Conservation (phyloP, 1,284 basidiomycete genomes). For the Neolentinus lepideus region DNA sequence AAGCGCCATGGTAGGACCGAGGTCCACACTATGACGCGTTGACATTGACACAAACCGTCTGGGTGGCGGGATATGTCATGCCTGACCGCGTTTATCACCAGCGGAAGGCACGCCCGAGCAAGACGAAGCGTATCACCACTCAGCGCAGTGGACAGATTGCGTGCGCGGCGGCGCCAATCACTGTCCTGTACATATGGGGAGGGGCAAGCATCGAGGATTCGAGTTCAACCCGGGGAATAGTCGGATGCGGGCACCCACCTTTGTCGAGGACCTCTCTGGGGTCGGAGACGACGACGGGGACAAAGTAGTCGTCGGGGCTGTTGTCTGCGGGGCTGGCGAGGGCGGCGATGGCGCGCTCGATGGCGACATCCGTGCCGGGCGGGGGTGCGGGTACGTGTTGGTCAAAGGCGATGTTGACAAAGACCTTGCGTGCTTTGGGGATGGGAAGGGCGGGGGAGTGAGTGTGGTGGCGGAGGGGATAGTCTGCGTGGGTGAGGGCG, state of each 20-base stretch:
- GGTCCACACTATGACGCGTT: too few relatives aligned
- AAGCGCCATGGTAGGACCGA: too few relatives aligned
- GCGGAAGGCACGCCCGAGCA: too few relatives aligned
- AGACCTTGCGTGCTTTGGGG: slow-evolving; percentile 50
- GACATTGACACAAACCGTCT: too few relatives aligned
- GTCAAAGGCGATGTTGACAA: slow-evolving; percentile 69
- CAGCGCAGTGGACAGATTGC: too few relatives aligned
- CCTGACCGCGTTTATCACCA: too few relatives aligned
- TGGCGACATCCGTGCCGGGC: slow-evolving; percentile 42
- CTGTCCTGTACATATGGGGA: too few relatives aligned
- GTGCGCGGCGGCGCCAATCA: too few relatives aligned
- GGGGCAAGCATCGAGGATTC: too few relatives aligned
- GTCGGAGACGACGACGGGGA: slow-evolving; percentile 68
- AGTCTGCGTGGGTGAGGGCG: slow-evolving; percentile 31
- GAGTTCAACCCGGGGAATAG: too few relatives aligned
- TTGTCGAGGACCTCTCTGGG: slow-evolving; percentile 59
- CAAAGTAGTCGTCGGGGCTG: slow-evolving; percentile 23
- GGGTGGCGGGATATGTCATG: too few relatives aligned
- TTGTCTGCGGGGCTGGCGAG: neutral
- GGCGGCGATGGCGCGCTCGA: slow-evolving; percentile 41
- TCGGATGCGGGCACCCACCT: slow-evolving; percentile 46
- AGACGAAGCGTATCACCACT: too few relatives aligned
- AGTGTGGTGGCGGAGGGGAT: slow-evolving; percentile 15
- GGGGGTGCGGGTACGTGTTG: slow-evolving; percentile 59
- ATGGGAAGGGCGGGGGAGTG: slow-evolving; percentile 26